Evolutionary conservation across 1,284 basidiomycete species (phyloP), one percentile per base, ranked within the genome.

Genomic region (Sanghuangporus sanghuang): DNA sequence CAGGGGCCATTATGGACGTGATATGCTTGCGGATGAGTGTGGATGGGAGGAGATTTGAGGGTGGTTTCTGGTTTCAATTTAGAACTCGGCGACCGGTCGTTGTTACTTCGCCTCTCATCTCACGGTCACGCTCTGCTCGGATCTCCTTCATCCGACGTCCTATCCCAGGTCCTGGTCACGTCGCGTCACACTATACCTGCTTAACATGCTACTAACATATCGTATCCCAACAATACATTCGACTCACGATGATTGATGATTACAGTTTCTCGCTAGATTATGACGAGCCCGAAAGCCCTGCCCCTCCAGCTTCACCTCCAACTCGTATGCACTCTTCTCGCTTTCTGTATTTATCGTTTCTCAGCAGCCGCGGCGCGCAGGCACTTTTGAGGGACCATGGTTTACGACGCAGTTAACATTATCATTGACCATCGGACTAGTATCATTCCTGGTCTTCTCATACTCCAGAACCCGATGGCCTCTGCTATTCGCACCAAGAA

Each of bases 371-470:
- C 23, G 59, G 52, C 48, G 12, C 59, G 42, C 56, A 85, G 90
- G 79, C 67, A 90, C 82, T 71, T 93, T 90, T 72, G 88, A 91
- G 68, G 94, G 95, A 0, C 93, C 93, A 18, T 96, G 95, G 95
- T 90, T 99, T 75, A 87, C 86, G 11, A 98, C 96, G 8, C 96
- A 98, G 74, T 79, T 98, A 38, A 75, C 82, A 0, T 83, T 99
- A 40, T 93, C 96, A 3, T 76, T 85, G 32, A 76, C 81, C 16
- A 87, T 99, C 66, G 97, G 96, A 1, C 50, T 94, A 2, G 73
- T 80, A 5, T 91, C 93, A 0, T 93, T 98, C 76, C 72, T 97
- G 23, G 72, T 93, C 12, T 99, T 99, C 77, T 95, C 91, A 14
- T 89, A 95, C 70, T 87, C 89, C 66, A 81, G 96, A 12, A 91